Percentiles rank a stretch among this genome's conserved stretches.
These are phyloP conservation scores for Solanum clarkiae DNA, from an alignment of 257 asterid genomes.

Conservation along the genomic window DNA sequence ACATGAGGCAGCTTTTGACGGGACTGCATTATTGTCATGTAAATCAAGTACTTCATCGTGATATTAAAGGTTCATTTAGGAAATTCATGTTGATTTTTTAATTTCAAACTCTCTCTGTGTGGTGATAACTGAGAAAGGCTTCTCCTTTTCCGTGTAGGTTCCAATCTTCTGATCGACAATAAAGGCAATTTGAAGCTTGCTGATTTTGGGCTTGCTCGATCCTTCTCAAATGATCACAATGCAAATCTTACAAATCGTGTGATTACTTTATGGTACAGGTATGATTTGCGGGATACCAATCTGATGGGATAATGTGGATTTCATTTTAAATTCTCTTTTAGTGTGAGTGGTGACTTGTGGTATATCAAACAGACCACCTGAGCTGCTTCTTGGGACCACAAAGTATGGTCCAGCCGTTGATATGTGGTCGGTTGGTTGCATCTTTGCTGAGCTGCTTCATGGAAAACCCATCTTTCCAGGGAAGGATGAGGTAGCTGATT, in stretches of 20 bases:
- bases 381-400: slow-evolving; percentile 93
- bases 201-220: slow-evolving; percentile 93
- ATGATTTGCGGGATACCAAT: neutral
- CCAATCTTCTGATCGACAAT: slow-evolving; percentile 90
- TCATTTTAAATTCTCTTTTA: neutral
- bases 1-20: slow-evolving; percentile 87
- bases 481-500: slow-evolving; percentile 66
- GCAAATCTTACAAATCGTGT: slow-evolving; percentile 94
- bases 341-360: neutral
- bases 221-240: slow-evolving; percentile 62
- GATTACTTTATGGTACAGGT: slow-evolving; percentile 97
- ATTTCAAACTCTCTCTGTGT: neutral
- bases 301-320: neutral
- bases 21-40: slow-evolving; percentile 95
- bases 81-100: neutral
- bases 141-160: slow-evolving; percentile 36
- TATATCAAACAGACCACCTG: slow-evolving; percentile 68
- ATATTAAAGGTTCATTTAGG: slow-evolving; percentile 61
- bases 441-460: slow-evolving; percentile 87
- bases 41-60: slow-evolving; percentile 97
- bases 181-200: slow-evolving; percentile 96
- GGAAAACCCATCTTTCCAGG: slow-evolving; percentile 88
- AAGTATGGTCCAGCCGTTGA: slow-evolving; percentile 97
- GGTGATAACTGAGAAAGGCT: neutral
- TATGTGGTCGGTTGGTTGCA: slow-evolving; percentile 99